These are phyloP conservation scores for Fomes fomentarius DNA, from an alignment of 1,284 basidiomycete genomes.

Conservation along the genomic window DNA sequence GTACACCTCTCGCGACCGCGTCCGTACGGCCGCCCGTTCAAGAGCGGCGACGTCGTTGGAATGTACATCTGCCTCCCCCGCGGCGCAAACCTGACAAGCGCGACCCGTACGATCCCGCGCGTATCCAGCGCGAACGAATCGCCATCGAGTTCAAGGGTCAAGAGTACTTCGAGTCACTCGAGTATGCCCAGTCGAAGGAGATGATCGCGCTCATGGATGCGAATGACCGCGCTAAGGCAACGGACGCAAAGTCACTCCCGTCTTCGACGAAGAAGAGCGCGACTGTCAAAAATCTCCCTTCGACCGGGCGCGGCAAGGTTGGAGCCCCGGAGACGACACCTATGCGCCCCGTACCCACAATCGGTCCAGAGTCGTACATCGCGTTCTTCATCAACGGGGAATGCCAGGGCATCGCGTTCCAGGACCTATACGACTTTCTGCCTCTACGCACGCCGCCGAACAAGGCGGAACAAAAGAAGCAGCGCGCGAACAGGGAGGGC, in stretches of 20 bases:
- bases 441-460: constrained; percentile 73
- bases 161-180: constrained; percentile 93
- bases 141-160: constrained; percentile 96
- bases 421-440: constrained; percentile 89
- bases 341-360: constrained; percentile 71
- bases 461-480: constrained; percentile 54
- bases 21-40: constrained; percentile 77
- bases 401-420: constrained; percentile 85
- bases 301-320: constrained; percentile 32
- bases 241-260: constrained; percentile 58
- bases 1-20: constrained; percentile 83
- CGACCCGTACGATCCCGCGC: constrained; percentile 74
- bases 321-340: constrained; percentile 38
- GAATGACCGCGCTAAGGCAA: constrained; percentile 49
- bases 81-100: constrained; percentile 55
- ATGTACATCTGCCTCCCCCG: constrained; percentile 91
- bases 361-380: constrained; percentile 72
- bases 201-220: constrained; percentile 86
- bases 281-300: constrained; percentile 65
- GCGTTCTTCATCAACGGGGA: constrained; percentile 95
- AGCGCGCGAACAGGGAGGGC: constrained; percentile 61
- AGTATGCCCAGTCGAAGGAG: constrained; percentile 92
- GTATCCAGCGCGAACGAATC: constrained; percentile 83
- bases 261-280: constrained; percentile 65
- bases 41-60: constrained; percentile 89